These are phyloP conservation scores for Microdochium nivale DNA, from an alignment of 2,329 filamentous ascomycete species.

Conservation along the genomic window DNA sequence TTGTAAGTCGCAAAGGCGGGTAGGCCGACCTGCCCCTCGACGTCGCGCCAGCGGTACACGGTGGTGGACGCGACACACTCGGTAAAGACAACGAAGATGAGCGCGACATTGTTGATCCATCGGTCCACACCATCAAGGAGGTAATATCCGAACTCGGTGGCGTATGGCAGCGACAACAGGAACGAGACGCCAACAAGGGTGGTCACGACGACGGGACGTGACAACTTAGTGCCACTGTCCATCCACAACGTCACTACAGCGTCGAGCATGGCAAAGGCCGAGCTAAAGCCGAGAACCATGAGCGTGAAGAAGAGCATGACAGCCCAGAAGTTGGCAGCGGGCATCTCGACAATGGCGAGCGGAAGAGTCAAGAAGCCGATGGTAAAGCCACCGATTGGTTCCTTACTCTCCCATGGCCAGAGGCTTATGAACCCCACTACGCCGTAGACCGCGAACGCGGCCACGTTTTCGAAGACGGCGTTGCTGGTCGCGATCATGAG, in stretches of 20 bases:
- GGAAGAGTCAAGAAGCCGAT: constrained; percentile 51
- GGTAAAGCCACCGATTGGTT: constrained; percentile 41
- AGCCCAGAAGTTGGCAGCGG: constrained; percentile 48
- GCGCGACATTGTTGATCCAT: constrained; percentile 45
- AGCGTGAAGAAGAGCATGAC: constrained; percentile 50
- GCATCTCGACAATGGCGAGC: constrained; percentile 45
- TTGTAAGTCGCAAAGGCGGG: constrained; percentile 36
- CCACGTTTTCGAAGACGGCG: constrained; percentile 46
- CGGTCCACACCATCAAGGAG: constrained; percentile 44
- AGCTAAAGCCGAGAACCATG: constrained; percentile 48
- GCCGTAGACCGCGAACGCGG: constrained; percentile 40
- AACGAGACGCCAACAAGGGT: constrained; percentile 38
- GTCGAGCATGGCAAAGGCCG: constrained; percentile 51
- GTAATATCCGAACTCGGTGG: constrained; percentile 48
- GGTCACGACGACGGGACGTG: constrained; percentile 39
- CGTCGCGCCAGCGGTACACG: constrained; percentile 41
- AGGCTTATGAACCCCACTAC: constrained; percentile 38
- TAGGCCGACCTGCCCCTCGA: constrained; percentile 33
- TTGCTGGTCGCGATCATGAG: constrained; percentile 47
- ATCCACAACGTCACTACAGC: constrained; percentile 44
- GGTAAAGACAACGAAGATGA: constrained; percentile 46
- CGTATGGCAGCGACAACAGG: constrained; percentile 45
- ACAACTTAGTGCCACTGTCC: constrained; percentile 39
- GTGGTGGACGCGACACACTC: constrained; percentile 43
- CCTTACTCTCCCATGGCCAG: constrained; percentile 24